Evolutionary conservation across 2,329 filamentous ascomycete genomes (phyloP).

Genomic region (Beauveria asiatica): DNA sequence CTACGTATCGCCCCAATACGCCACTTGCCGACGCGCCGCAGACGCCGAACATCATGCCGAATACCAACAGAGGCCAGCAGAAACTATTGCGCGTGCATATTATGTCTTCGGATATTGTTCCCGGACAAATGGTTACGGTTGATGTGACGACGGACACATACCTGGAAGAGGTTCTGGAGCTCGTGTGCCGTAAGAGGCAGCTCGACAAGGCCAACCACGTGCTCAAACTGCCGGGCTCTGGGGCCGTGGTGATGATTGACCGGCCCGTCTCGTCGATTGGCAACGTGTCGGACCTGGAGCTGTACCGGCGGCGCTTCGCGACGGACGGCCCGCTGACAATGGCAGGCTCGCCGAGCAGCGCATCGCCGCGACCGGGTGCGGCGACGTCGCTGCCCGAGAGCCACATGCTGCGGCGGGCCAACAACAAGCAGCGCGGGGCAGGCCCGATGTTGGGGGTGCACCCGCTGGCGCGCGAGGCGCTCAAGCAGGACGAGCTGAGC

Average conservation of each 20-base stretch:
- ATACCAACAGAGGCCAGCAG: slow-evolving; percentile 51
- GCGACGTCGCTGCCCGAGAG: slow-evolving; percentile 38
- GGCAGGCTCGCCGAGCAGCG: slow-evolving; percentile 58
- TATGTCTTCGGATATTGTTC: slow-evolving; percentile 57
- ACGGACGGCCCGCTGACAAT: slow-evolving; percentile 64
- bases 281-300: slow-evolving; percentile 64
- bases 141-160: slow-evolving; percentile 78
- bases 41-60: slow-evolving; percentile 33
- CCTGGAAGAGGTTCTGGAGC: slow-evolving; percentile 71
- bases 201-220: slow-evolving; percentile 74
- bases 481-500: slow-evolving; percentile 50
- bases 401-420: slow-evolving; percentile 8
- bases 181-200: slow-evolving; percentile 67
- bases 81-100: slow-evolving; percentile 67
- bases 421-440: slow-evolving; percentile 29
- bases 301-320: slow-evolving; percentile 66
- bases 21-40: slow-evolving; percentile 50
- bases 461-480: slow-evolving; percentile 56
- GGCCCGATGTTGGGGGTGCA: slow-evolving; percentile 50
- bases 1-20: slow-evolving; percentile 46
- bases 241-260: slow-evolving; percentile 67
- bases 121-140: slow-evolving; percentile 65
- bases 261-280: slow-evolving; percentile 73
- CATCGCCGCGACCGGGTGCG: slow-evolving; percentile 54
- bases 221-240: slow-evolving; percentile 66